These are phyloP conservation scores for Acanthamoeba castellanii DNA, from an alignment of 208 protist species.

Conservation along the genomic window DNA sequence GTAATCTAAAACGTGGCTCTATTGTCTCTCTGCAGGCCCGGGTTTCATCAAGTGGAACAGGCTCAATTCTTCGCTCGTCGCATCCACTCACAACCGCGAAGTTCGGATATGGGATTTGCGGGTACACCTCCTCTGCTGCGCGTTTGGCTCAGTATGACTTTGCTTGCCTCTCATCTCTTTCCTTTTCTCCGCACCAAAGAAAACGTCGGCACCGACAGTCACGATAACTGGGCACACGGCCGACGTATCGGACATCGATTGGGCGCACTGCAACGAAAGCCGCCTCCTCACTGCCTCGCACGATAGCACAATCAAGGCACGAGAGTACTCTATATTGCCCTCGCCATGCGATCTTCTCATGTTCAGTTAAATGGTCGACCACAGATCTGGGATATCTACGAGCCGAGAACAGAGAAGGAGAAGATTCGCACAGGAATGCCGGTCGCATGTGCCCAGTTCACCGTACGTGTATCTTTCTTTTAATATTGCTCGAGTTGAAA, in stretches of 20 bases:
- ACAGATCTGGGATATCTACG: conserved; percentile 39
- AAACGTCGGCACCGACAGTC: background rate
- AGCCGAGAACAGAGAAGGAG: background rate
- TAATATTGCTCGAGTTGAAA: background rate
- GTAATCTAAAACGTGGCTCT: no score
- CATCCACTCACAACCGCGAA: conserved; percentile 3
- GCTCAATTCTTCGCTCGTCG: conserved; percentile 20
- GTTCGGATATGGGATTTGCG: background rate
- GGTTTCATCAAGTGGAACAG: conserved; percentile 44
- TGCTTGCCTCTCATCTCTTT: background rate
- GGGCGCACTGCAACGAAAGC: conserved; percentile 34
- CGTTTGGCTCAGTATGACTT: background rate
- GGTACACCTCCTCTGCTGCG: background rate
- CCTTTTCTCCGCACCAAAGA: background rate
- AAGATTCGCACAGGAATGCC: conserved; percentile 4
- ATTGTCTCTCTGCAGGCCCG: background rate
- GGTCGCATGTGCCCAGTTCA: background rate
- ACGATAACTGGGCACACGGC: conserved; percentile 5
- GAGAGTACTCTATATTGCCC: background rate
- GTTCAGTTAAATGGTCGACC: no score
- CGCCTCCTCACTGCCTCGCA: conserved; percentile 32
- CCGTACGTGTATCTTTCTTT: background rate
- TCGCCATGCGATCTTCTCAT: no score
- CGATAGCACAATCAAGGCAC: conserved; percentile 13
- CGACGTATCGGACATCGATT: conserved; percentile 30